Evolutionary conservation across 768 basidiomycete genomes (phyloP), one percentile per base, ranked within the genome.

Genomic region (Tulasnella sp.): DNA sequence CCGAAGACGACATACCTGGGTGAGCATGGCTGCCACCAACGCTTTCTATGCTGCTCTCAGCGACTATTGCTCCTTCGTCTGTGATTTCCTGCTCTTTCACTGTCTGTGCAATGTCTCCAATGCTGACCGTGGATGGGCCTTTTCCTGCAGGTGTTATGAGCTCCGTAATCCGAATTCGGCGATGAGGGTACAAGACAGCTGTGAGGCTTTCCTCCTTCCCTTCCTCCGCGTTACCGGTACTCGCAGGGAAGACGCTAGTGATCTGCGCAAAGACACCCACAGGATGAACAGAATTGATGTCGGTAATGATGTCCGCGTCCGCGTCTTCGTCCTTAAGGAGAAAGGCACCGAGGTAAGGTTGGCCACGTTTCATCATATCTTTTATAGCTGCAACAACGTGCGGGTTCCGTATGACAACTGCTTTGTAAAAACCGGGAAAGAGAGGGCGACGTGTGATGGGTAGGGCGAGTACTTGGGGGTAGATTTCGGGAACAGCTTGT

Each of bases 231-330:
- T 77, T 74, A 29, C 68, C 78, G 54, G 70, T 66, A 45, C 71
- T 73, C 2, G 80, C 86, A 1, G 86, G 78, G 71, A 94, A 94
- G 1, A 94, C 85, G 64, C 88, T 92, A 1, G 94, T 97, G 54
- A 97, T 92, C 73, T 98, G 95, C 1, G 93, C 93, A 67, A 98
- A 96, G 4, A 97, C 93, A 47, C 95, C 95, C 59, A 97, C 92
- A 1, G 80, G 81, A 70, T 97, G 89, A 4, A 97, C 92, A 44
- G 86, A 83, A 72, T 88, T 80, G 56, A 90, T 72, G 67, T 88
- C 87, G 60, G 88, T 86, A 65, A 97, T 95, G 59, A 94, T 79
- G 71, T 98, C 95, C 69, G 85, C 86, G 72, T 98, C 95, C 47
- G 86, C 77, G 64, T 90, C 82, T 65, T 92, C 89, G 67, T 97